Conservation (phyloP, 441 rosid species). For the Brassica balearica region DNA sequence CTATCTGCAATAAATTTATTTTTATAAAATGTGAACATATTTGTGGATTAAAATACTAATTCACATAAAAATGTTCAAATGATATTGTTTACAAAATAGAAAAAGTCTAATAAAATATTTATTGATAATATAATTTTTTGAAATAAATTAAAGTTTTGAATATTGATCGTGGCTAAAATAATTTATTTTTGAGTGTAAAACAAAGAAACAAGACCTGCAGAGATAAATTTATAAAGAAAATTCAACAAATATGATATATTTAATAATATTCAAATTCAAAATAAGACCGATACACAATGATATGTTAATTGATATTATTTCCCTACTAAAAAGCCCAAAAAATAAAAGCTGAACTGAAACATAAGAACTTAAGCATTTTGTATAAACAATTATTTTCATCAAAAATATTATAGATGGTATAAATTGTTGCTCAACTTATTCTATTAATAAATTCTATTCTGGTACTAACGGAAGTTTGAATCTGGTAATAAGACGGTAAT, state of each 20-base stretch:
- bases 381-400: background rate
- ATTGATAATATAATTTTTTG: background rate
- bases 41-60: background rate
- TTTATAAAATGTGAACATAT: background rate
- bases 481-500: conserved; percentile 3
- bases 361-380: background rate
- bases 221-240: background rate
- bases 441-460: background rate
- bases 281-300: background rate
- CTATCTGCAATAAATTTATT: background rate
- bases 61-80: background rate
- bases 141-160: background rate
- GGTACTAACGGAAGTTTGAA: background rate
- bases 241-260: background rate
- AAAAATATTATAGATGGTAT: background rate
- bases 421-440: background rate
- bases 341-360: background rate
- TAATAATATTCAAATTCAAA: background rate
- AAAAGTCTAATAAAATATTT: background rate
- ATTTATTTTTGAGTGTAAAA: background rate
- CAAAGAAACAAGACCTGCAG: background rate
- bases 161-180: background rate
- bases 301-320: background rate
- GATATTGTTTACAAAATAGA: background rate
- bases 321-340: conserved; percentile 2